A percentile compares a stretch with the other conserved stretches of the same genome.
phyloP scores from a whole-genome alignment of 2,329 filamentous ascomycete species.

The Seiridium unicorne region DNA sequence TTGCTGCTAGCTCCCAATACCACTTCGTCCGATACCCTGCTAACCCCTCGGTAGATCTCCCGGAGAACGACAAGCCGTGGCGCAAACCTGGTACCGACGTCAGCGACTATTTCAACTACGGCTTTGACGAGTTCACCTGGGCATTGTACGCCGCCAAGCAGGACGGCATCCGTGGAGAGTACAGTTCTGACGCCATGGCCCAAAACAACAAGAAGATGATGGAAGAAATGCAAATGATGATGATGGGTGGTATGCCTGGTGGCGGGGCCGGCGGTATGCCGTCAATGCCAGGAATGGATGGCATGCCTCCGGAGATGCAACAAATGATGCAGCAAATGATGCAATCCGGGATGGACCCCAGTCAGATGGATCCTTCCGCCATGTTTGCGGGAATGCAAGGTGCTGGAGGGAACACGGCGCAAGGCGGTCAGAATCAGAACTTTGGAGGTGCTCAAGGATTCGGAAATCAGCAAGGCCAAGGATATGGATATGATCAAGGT shows the following conservation, averaged over 20 bases:
- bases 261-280: conserved; percentile 29
- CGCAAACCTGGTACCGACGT: conserved; percentile 90
- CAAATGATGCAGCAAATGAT: conserved; percentile 71
- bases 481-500: conserved; percentile 37
- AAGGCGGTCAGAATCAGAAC: conserved; percentile 50
- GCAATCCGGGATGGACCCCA: conserved; percentile 62
- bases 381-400: conserved; percentile 61
- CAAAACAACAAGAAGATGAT: conserved; percentile 76
- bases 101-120: conserved; percentile 98
- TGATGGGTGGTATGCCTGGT: conserved; percentile 54
- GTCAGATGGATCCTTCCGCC: conserved; percentile 62
- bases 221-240: conserved; percentile 66
- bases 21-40: not conserved
- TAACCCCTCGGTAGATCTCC: conserved; percentile 49
- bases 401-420: conserved; percentile 36
- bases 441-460: conserved; percentile 49
- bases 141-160: conserved; percentile 91
- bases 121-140: conserved; percentile 98
- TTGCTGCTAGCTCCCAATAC: not conserved
- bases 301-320: conserved; percentile 66
- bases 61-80: conserved; percentile 90
- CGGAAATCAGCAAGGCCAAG: conserved; percentile 50
- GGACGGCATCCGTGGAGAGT: conserved; percentile 73
- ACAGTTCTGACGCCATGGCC: conserved; percentile 63
- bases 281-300: conserved; percentile 58